Conservation (phyloP, 495 filamentous ascomycete species). For the Echria macrotheca region DNA sequence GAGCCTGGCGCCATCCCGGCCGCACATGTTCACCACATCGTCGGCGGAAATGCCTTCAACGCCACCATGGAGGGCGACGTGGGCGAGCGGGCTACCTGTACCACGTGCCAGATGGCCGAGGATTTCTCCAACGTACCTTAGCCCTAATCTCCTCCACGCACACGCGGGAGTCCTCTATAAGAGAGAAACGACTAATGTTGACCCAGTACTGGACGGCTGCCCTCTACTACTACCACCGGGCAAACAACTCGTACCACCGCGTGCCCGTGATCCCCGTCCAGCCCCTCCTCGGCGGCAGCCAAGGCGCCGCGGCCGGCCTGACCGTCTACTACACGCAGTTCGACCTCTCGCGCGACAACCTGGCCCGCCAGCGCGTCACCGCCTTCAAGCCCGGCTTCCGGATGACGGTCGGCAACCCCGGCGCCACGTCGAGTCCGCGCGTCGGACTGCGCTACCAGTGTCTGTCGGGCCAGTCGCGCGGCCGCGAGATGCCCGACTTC, state of each 20-base stretch:
- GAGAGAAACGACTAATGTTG: no score
- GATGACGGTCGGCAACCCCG: slow-evolving; percentile 43
- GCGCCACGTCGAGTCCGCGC: slow-evolving; percentile 24
- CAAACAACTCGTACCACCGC: slow-evolving; percentile 39
- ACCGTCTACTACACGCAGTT: slow-evolving; percentile 42
- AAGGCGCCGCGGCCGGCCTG: slow-evolving; percentile 36
- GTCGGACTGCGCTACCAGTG: slow-evolving; percentile 40
- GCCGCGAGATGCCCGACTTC: slow-evolving; percentile 34
- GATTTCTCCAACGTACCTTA: slow-evolving; percentile 25
- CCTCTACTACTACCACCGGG: slow-evolving; percentile 42
- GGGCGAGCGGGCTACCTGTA: slow-evolving; percentile 31
- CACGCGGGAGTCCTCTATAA: no score
- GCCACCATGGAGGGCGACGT: slow-evolving; percentile 44
- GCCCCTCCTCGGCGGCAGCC: slow-evolving; percentile 36
- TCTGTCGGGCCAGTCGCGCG: slow-evolving; percentile 28
- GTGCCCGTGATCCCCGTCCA: slow-evolving; percentile 34
- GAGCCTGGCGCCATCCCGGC: slow-evolving; percentile 34
- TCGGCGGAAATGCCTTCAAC: slow-evolving; percentile 46
- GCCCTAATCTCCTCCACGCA: no score
- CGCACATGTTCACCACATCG: slow-evolving; percentile 44
- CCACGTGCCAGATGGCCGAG: slow-evolving; percentile 21
- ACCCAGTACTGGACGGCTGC: slow-evolving; percentile 41
- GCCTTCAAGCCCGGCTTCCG: slow-evolving; percentile 42
- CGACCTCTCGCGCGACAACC: slow-evolving; percentile 20
- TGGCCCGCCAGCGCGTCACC: slow-evolving; percentile 30